Evolutionary conservation across 345 rosid genomes (phyloP), one percentile per base, ranked within the genome.

Genomic region (Melaleuca alternifolia): DNA sequence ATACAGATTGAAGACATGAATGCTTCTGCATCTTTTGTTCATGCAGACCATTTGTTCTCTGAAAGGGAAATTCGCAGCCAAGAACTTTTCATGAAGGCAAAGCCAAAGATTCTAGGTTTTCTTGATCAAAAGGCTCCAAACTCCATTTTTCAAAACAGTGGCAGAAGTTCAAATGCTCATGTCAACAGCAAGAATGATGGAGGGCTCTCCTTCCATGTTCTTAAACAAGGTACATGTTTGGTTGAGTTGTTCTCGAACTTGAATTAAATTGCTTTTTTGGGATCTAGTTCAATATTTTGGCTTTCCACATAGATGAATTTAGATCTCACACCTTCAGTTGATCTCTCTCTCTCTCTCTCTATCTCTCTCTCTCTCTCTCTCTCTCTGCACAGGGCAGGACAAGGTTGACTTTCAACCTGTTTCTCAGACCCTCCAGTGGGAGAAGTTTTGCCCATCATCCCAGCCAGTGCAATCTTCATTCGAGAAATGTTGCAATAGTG

Each of bases 1-100:
- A 84, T 93, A 85, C 92, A 85, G 86, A 86, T 89, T 85, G 96
- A 94, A 83, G 95, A 92, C 82, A 88, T 86, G 71, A 87, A 86
- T 82, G 85, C 88, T 89, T 89, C 93, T 86, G 83, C 87, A 50
- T 88, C 90, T 91, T 84, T 87, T 88, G 87, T 90, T 88, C 85
- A 65, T 89, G 50, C 88, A 50, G 87, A 86, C 54, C 85, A 79
- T 77, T 83, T 83, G 77, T 86, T 90, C 84, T 84, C 84, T 86
- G 87, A 87, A 84, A 90, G 88, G 59, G 93, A 90, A 85, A 86
- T 87, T 86, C 91, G 85, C 89, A 88, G 87, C 61, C 91, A 85
- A 87, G 92, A 89, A 77, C 71, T 85, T 75, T 89, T 88, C 89
- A 50, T 89, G 61, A 88, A 86, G 83, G 50, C 82, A 33, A 90